phyloP scores from a whole-genome alignment of 305 asterid species.

The Caryopteris hybrid region DNA sequence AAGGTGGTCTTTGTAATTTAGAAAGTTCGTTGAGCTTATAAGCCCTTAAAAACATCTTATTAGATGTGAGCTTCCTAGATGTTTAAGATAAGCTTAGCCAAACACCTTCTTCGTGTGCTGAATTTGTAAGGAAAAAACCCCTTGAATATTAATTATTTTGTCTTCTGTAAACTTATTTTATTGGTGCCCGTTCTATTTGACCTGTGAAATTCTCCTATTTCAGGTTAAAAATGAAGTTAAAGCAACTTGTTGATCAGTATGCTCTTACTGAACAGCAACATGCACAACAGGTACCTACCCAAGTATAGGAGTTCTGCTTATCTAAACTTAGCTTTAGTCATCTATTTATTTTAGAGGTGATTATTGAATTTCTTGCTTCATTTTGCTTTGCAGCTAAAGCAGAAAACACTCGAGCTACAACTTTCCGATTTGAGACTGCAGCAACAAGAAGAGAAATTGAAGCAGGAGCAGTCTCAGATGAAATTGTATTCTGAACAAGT shows the following conservation, averaged over 20 bases:
- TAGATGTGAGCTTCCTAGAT: no score
- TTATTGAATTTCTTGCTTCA: constrained; percentile 1
- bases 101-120: not conserved
- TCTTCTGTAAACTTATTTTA: not conserved
- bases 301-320: constrained; percentile 7
- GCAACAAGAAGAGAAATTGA: constrained; percentile 79
- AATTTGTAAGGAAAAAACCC: not conserved
- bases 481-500: constrained; percentile 89
- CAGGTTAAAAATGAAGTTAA: constrained; percentile 88
- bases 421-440: constrained; percentile 81
- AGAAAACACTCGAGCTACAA: constrained; percentile 87
- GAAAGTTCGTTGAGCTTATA: no score
- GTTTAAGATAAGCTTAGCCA: no score
- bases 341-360: constrained; percentile 3
- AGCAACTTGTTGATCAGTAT: constrained; percentile 79
- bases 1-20: no score
- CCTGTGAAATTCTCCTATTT: constrained; percentile 16
- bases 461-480: constrained; percentile 90
- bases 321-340: not conserved
- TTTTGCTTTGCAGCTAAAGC: constrained; percentile 68
- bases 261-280: constrained; percentile 82
- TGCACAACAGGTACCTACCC: constrained; percentile 64
- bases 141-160: not conserved
- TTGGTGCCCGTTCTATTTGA: not conserved
- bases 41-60: no score